phyloP scores from a whole-genome alignment of 495 filamentous ascomycete species.

The Penicillium maclennaniae region DNA sequence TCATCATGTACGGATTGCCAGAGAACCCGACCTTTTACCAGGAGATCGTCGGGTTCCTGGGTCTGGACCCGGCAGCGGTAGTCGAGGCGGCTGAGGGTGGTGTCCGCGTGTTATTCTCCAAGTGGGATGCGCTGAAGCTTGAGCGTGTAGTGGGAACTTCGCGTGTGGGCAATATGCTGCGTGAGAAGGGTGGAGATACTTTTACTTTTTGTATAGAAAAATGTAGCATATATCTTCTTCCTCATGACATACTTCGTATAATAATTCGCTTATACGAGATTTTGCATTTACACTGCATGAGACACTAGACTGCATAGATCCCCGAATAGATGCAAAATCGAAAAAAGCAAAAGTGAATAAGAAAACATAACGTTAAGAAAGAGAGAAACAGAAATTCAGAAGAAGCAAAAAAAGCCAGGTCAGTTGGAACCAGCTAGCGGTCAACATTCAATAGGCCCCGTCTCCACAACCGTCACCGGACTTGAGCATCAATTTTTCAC shows the following conservation, averaged over 20 bases:
- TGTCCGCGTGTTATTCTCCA: constrained; percentile 74
- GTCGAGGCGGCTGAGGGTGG: constrained; percentile 40
- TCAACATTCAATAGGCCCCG: background rate
- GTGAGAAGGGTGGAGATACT: constrained; percentile 78
- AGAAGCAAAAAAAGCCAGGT: background rate
- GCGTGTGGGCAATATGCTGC: constrained; percentile 64
- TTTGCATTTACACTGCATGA: background rate
- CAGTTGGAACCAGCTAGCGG: background rate
- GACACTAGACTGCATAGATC: background rate
- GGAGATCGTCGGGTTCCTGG: constrained; percentile 78
- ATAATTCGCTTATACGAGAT: background rate
- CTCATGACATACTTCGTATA: background rate
- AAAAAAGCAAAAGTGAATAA: background rate
- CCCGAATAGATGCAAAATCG: background rate
- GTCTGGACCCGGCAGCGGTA: constrained; percentile 32
- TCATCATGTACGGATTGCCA: constrained; percentile 83
- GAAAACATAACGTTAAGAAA: too few relatives aligned
- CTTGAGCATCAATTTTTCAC: background rate
- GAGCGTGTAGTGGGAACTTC: constrained; percentile 82
- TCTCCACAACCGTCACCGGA: background rate
- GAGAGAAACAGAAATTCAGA: background rate
- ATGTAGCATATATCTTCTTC: background rate
- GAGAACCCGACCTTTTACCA: constrained; percentile 85
- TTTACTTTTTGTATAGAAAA: constrained; percentile 57
- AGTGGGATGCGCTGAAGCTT: constrained; percentile 81